Evolutionary conservation across 2,329 filamentous ascomycete genomes (phyloP).

Genomic region (Colletotrichum nymphaeae): DNA sequence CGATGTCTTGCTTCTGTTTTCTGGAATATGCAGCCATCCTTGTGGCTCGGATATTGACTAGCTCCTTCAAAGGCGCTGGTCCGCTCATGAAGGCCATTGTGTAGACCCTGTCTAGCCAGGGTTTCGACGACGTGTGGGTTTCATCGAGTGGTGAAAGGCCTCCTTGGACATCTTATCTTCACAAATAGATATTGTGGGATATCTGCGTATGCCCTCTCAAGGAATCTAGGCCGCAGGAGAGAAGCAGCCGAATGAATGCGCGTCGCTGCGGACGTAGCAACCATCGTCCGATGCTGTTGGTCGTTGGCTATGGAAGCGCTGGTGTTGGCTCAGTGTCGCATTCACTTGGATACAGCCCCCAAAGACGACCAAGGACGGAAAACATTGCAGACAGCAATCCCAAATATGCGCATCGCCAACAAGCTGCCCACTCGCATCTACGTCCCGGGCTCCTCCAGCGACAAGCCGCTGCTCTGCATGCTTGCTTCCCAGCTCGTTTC

Average conservation of each 20-base stretch:
- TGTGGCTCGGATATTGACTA: background rate
- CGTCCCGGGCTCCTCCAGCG: constrained; percentile 5
- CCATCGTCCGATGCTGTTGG: background rate
- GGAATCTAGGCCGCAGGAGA: background rate
- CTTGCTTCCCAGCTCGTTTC: constrained; percentile 7
- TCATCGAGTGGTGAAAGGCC: background rate
- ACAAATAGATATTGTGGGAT: background rate
- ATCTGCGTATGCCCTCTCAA: background rate
- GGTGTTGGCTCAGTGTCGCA: background rate
- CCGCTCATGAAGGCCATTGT: background rate
- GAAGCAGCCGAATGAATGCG: background rate
- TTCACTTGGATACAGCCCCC: background rate
- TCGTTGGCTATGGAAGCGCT: background rate
- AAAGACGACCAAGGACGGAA: background rate
- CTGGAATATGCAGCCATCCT: background rate
- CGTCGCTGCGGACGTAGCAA: background rate
- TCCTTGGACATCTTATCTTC: background rate
- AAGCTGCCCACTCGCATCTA: background rate
- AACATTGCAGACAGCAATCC: background rate
- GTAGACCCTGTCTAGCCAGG: background rate
- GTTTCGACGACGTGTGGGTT: background rate
- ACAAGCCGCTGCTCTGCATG: constrained; percentile 18
- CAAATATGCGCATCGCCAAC: background rate
- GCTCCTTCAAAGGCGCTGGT: background rate
- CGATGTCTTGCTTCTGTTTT: background rate